Evolutionary conservation across 2,329 filamentous ascomycete species (phyloP), one percentile per base, ranked within the genome.

Genomic region (Claviceps capensis): DNA sequence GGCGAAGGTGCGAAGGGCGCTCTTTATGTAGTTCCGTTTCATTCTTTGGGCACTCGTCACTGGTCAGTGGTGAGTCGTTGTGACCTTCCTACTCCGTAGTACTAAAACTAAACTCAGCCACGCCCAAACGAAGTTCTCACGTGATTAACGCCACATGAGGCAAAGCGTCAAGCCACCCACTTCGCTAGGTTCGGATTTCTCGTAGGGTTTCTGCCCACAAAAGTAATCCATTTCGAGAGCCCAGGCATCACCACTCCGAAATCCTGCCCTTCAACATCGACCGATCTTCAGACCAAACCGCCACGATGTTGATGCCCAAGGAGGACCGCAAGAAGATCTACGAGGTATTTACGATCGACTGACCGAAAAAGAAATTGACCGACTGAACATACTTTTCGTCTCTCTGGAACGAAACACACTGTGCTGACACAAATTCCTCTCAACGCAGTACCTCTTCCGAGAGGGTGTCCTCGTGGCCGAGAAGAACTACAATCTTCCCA

Each of bases 241-340:
- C 61, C 64, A 64, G 60, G 61, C 62, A 64, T 59, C 44, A 52
- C 60, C 60, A 58, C 59, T 60, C 59, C 61, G 60, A 63, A 63
- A 64, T 69, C 61, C 67, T 66, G 64, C 65, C 67, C 64, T 65
- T 67, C 68, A 75, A 74, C 74, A 75, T 79, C 74, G 72, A 69
- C 69, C 60, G 72, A 69, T 68, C 60, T 63, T 63, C 65, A 62
- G 66, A 69, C 61, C 63, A 65, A 71, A 74, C 72, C 73, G 73
- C 71, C 72, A 79, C 90, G 86, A 82, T 82, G 93, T 86, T 98
- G 81, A 98, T 98, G 76, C 93, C 93, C 74, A 97, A 97, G 86
- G 86, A 88, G 76, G 93, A 98, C 81, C 90, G 94, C 81, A 98
- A 98, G 88, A 88, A 89, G 86, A 97, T 98, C 79, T 93, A 98